Conservation (phyloP, 768 basidiomycete genomes). For the Collybiopsis luxurians region DNA sequence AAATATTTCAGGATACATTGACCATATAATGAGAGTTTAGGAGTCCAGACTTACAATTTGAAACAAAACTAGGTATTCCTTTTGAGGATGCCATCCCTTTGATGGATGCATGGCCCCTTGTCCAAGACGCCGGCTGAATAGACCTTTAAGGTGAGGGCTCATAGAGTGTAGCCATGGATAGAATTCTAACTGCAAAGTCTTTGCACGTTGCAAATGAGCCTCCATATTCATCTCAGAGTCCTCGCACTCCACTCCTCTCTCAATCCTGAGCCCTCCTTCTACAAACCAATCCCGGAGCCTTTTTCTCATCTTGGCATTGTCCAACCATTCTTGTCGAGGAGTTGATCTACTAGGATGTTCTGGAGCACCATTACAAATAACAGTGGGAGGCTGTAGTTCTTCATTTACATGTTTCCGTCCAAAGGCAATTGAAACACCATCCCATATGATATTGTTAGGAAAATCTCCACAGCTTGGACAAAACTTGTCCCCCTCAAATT, state of each 20-base stretch:
- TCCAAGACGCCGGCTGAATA: neutral
- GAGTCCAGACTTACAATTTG: neutral
- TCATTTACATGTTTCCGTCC: slow-evolving; percentile 22
- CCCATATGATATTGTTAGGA: slow-evolving; percentile 29
- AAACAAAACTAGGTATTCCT: neutral
- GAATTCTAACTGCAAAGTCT: no score
- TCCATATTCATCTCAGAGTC: no score
- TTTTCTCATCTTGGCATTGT: neutral
- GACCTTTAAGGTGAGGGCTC: neutral
- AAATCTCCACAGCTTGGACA: slow-evolving; percentile 24
- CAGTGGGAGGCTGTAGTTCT: slow-evolving; percentile 25
- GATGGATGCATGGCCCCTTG: neutral
- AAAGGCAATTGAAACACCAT: slow-evolving; percentile 30
- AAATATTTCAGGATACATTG: neutral
- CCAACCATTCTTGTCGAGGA: slow-evolving; percentile 8
- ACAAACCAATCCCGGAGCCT: neutral
- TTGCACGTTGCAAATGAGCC: no score
- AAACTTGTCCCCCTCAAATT: slow-evolving; percentile 19
- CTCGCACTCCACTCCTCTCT: neutral
- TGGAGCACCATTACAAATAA: slow-evolving; percentile 8
- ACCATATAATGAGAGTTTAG: neutral
- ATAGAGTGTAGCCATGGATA: neutral
- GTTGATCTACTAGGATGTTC: slow-evolving; percentile 7
- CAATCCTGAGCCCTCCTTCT: neutral
- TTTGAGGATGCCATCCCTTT: neutral